Evolutionary conservation across 163 green algal species (phyloP).

Genomic region (Scenedesmus sp.): DNA sequence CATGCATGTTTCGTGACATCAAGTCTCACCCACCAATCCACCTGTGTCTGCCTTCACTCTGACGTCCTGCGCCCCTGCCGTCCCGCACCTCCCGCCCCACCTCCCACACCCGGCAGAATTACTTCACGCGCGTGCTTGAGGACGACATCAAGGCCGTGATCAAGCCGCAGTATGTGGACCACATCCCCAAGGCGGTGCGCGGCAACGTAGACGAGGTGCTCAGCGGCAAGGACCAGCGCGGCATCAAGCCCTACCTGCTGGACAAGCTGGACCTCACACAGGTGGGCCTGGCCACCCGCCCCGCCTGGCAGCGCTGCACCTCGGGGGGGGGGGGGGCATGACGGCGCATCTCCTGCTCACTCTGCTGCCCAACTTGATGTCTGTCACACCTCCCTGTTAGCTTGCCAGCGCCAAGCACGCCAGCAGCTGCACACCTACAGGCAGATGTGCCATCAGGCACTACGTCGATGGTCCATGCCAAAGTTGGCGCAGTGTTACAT

Average conservation of each 20-base stretch:
- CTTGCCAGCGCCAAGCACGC: no score
- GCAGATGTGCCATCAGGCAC: no score
- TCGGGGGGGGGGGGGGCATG: background rate
- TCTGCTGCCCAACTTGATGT: no score
- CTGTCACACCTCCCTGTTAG: no score
- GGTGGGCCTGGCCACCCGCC: conserved; percentile 56
- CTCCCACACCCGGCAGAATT: conserved; percentile 80
- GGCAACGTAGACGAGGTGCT: conserved; percentile 93
- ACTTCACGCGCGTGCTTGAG: conserved; percentile 97
- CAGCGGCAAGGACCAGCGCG: conserved; percentile 88
- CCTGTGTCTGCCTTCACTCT: no score
- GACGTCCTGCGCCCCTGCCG: no score
- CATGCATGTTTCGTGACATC: no score
- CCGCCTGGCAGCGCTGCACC: background rate
- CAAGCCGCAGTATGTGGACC: conserved; percentile 99
- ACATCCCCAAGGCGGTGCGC: conserved; percentile 95
- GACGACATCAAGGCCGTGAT: conserved; percentile 97
- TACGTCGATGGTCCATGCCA: no score
- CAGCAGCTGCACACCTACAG: no score
- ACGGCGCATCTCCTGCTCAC: no score
- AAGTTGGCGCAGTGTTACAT: no score
- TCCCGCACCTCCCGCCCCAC: background rate
- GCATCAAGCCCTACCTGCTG: conserved; percentile 81
- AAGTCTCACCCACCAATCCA: no score
- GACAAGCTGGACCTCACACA: conserved; percentile 88